Evolutionary conservation across 2,329 filamentous ascomycete genomes (phyloP).

Genomic region (Periconia sp.): DNA sequence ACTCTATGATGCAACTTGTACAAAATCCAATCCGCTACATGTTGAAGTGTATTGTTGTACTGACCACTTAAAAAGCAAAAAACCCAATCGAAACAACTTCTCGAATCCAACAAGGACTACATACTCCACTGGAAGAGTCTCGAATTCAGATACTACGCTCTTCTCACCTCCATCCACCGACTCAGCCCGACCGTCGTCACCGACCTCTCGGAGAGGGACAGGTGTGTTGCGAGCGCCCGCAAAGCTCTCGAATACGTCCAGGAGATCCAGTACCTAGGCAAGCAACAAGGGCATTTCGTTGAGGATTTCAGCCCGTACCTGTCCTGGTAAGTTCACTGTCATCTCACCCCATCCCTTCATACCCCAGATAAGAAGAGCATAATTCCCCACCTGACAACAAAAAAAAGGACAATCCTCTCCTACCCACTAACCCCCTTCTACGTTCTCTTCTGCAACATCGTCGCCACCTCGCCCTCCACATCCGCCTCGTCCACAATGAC

Average conservation of each 20-base stretch:
- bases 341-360: background rate
- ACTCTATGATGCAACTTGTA: slow-evolving; percentile 25
- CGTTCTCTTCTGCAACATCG: slow-evolving; percentile 41
- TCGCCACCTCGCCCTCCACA: too few species aligned
- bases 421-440: slow-evolving; percentile 39
- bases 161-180: slow-evolving; percentile 33
- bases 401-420: slow-evolving; percentile 33
- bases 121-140: slow-evolving; percentile 35
- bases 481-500: too few species aligned
- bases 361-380: too few species aligned
- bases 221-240: slow-evolving; percentile 34
- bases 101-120: slow-evolving; percentile 22
- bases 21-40: slow-evolving; percentile 3
- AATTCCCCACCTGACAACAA: too few species aligned
- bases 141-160: slow-evolving; percentile 38
- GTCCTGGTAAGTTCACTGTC: slow-evolving; percentile 21
- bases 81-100: slow-evolving; percentile 19
- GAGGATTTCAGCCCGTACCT: slow-evolving; percentile 34
- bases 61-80: too few species aligned
- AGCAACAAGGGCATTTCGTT: slow-evolving; percentile 27
- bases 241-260: slow-evolving; percentile 32
- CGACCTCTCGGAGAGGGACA: slow-evolving; percentile 28
- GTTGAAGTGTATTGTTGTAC: background rate
- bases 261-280: slow-evolving; percentile 24
- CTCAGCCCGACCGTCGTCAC: slow-evolving; percentile 33